Base-by-base conservation (phyloP, 2,329 filamentous ascomycete species). In the Apiospora kogelbergensis region DNA sequence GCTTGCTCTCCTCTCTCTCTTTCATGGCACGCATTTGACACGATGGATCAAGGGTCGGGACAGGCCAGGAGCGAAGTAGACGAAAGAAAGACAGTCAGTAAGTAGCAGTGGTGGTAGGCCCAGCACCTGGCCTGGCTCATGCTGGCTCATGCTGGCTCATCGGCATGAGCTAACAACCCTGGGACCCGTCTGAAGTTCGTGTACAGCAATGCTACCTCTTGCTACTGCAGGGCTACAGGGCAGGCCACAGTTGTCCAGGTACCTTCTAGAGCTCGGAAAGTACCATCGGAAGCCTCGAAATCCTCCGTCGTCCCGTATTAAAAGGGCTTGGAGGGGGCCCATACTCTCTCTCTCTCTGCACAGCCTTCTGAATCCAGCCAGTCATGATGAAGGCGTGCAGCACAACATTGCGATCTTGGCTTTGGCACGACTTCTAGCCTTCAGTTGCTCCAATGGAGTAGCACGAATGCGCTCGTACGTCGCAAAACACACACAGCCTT, bases 11-110 rank as follows among this genome's bases (percentile, higher is more conserved):
- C 30, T 60, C 53, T 60, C 22, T 60, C 30, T n/a, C 53, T 60
- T 60, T 33, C 53, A 60, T 60, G 53, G 53, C 53, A 60, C 53
- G 53, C 53, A 60, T 60, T 60, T 60, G 53, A 37, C 53, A 60
- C 26, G 53, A 60, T 60, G 53, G 53, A 60, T 60, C 53, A 60
- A 60, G 53, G 53, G 53, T 60, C 53, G 53, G 53, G 53, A n/a
- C 48, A 30, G 26, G 48, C 20, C 46, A 57, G 26, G 48, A 57
- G 48, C 48, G 26, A 60, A 30, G 24, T 37, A 60, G 48, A 30
- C 53, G 17, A 37, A 37, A 60, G 53, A 60, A 57, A 60, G 53
- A 60, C 48, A n/a, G 48, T n/a, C 15, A 33, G 46, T 41, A 41
- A 10, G 44, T 46, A 9, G 9, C 6, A 48, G 46, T 33, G 33